Percentiles rank a stretch among this genome's conserved stretches.
phyloP scores from a whole-genome alignment of 2,329 filamentous ascomycete genomes.

The Orbilia javanica region DNA sequence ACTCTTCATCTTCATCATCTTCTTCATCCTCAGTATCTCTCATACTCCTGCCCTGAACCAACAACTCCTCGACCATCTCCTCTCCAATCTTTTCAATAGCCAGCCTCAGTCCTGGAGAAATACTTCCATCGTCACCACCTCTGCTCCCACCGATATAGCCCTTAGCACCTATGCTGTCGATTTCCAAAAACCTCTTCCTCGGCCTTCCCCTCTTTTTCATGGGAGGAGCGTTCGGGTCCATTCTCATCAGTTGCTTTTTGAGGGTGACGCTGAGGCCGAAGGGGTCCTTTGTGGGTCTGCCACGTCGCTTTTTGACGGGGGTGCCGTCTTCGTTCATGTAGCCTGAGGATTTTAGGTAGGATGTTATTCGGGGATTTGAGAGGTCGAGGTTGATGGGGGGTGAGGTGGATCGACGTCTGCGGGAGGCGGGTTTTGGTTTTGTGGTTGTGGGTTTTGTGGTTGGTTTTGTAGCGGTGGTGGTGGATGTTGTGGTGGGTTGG shows the following conservation, averaged over 20 bases:
- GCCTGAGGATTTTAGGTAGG: slow-evolving; percentile 43
- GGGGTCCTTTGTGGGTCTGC: slow-evolving; percentile 51
- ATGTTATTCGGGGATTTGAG: slow-evolving; percentile 42
- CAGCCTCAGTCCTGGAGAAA: slow-evolving; percentile 33
- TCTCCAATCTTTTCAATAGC: slow-evolving; percentile 53
- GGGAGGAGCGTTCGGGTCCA: slow-evolving; percentile 48
- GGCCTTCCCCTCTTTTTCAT: slow-evolving; percentile 53
- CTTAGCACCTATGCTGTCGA: slow-evolving; percentile 7
- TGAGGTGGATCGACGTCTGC: slow-evolving; percentile 10
- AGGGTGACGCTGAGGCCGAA: slow-evolving; percentile 53
- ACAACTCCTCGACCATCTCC: slow-evolving; percentile 49
- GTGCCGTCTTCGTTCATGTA: slow-evolving; percentile 58
- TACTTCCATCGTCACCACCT: slow-evolving; percentile 7
- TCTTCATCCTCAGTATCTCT: slow-evolving; percentile 4
- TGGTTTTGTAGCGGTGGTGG: neutral
- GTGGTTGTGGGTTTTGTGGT: neutral
- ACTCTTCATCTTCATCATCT: slow-evolving; percentile 23
- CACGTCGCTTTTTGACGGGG: slow-evolving; percentile 43
- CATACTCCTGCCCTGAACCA: slow-evolving; percentile 24
- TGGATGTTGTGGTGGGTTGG: neutral
- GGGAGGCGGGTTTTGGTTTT: neutral
- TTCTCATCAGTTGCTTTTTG: slow-evolving; percentile 43
- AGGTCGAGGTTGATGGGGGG: slow-evolving; percentile 51
- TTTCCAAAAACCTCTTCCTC: slow-evolving; percentile 36
- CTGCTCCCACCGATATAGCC: neutral